Base-by-base conservation (phyloP, 2,329 filamentous ascomycete species). In the Catunica adiposa region DNA sequence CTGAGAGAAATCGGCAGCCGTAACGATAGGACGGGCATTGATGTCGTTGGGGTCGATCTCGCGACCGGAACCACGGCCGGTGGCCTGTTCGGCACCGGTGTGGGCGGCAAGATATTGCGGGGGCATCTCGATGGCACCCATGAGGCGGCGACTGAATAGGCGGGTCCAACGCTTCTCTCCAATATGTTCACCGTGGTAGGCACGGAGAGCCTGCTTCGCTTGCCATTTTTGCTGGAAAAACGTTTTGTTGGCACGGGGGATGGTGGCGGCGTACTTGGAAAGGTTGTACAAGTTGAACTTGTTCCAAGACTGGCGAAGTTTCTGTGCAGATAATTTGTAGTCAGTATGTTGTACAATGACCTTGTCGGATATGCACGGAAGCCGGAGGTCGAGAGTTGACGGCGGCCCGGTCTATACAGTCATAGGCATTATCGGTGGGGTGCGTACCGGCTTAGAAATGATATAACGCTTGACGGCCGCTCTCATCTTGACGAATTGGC, bases 171-270 rank as follows among this genome's bases (percentile, higher is more conserved):
- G 84, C 67, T 85, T 82, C 73, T 98, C 92, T 61, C 83, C 82
- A 62, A 98, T 83, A 66, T 95, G 87, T 67, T 96, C 90, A 69
- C 90, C 92, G 71, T 98, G 92, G 70, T 97, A 98, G 60, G 78
- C 82, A 62, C 92, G 83, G 44, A 87, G 80, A 61, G 82, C 68
- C 22, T 89, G 81, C 71, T 98, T 98, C 64, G 90, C 86, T 1
- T 71, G 70, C 90, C 90, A 98, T 83, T 98, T 98, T 71, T 97
- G 90, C 75, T 97, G 90, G 77, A 94, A 98, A 72, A 92, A 94
- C 47, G 89, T 96, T 60, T 71, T 69, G 53, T 62, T 62, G 15
- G 66, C 64, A 20, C 61, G 64, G 58, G 71, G 69, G 15, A 63
- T 65, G 17, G 76, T 78, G 1, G 68, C 64, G 46, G 64, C 69